phyloP scores from a whole-genome alignment of 768 basidiomycete genomes.

The Xanthoconium stramineum region DNA sequence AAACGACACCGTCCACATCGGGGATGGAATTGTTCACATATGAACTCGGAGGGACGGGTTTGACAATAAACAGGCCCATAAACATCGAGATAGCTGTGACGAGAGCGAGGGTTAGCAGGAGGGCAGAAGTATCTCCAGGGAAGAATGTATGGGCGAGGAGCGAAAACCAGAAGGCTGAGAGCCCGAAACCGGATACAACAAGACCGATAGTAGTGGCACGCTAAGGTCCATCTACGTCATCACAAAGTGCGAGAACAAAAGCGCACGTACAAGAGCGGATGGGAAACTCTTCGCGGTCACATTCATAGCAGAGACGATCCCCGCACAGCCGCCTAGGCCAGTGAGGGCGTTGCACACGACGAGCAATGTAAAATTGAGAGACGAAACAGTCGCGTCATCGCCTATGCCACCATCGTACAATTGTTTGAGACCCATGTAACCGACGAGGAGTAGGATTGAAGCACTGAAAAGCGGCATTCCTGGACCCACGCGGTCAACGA shows the following conservation, averaged over 20 bases:
- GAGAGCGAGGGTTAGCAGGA: conserved; percentile 69
- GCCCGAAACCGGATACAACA: conserved; percentile 86
- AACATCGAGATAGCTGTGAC: conserved; percentile 81
- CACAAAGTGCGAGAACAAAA: background rate
- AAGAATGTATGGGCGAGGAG: conserved; percentile 67
- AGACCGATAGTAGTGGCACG: conserved; percentile 73
- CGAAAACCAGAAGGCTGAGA: conserved; percentile 90
- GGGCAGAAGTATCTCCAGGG: conserved; percentile 73
- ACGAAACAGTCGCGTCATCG: conserved; percentile 36
- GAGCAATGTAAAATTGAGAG: conserved; percentile 48
- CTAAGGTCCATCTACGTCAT: conserved; percentile 33
- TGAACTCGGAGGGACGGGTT: conserved; percentile 54
- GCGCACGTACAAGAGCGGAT: conserved; percentile 53
- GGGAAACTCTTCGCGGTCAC: conserved; percentile 82
- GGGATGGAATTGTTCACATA: conserved; percentile 15
- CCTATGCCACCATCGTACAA: conserved; percentile 60
- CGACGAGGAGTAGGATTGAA: conserved; percentile 57
- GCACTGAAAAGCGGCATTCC: conserved; percentile 59
- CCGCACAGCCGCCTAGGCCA: conserved; percentile 74
- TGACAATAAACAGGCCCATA: conserved; percentile 69
- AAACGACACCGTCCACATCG: conserved; percentile 19
- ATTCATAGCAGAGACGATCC: conserved; percentile 69
- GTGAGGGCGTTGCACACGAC: conserved; percentile 66
- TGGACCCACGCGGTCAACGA: conserved; percentile 77
- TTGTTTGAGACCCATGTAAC: conserved; percentile 71